Base-by-base conservation (phyloP, 129 eudicot genomes). In the Flaveria linearis region DNA sequence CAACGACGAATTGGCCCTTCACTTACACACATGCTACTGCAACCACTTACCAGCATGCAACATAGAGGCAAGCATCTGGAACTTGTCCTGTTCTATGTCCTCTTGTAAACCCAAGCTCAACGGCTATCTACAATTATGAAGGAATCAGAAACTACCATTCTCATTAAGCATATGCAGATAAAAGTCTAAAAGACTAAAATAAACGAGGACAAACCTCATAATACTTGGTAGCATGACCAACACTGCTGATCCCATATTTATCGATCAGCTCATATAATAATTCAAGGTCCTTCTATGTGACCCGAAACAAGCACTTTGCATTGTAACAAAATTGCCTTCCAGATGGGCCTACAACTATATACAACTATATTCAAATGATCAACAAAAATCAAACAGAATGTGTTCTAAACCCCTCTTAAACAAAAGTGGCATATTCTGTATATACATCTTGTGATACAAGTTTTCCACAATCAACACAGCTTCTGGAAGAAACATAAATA, bases 21-120 rank as follows among this genome's bases (percentile, higher is more conserved):
- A n/a, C n/a, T 26, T 26, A 26, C 10, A 13, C 62, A 30, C 36
- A 69, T 20, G 13, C 30, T 33, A 42, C 3, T 16, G 25, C 62
- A 69, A 28, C 57, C 74, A 41, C 88, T 82, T 72, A 89, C 96
- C 92, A 70, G 68, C 97, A 91, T 1, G 86, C 78, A 73, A 88
- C 80, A 69, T 88, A 91, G 4, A 91, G 84, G 56, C 97, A 88
- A 73, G 90, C 86, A 76, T 90, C 94, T 42, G 85, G 84, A 71
- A 91, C 88, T 28, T 75, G 89, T 17, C 65, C 55, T 12, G 73
- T 83, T 73, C 81, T 82, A 16, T 85, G 87, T 3, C 91, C 91
- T 79, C 78, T 83, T 8, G 86, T 86, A 79, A 88, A 86, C 64
- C 82, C 82, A 65, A 82, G 83, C 58, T 83, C 90, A 33, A 82